phyloP scores from a whole-genome alignment of 2,329 filamentous ascomycete species.

The Neofusicoccum ribis region DNA sequence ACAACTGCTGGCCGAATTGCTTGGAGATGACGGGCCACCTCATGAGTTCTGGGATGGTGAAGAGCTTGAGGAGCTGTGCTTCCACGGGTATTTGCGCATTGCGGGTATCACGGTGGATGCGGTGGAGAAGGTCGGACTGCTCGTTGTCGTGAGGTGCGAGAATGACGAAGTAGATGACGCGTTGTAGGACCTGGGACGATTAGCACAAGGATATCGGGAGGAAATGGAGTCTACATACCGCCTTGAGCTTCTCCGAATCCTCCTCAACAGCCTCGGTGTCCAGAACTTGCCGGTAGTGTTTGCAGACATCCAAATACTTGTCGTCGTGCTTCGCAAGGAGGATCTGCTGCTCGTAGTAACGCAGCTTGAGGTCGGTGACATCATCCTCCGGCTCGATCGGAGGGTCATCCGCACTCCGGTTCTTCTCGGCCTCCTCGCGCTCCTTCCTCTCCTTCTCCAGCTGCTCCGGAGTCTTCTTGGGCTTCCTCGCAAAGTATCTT shows the following conservation, averaged over 20 bases:
- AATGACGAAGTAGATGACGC: slow-evolving; percentile 97
- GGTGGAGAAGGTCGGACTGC: slow-evolving; percentile 94
- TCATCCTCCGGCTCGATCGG: slow-evolving; percentile 79
- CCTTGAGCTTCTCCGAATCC: slow-evolving; percentile 79
- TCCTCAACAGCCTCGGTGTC: slow-evolving; percentile 95
- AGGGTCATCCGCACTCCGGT: slow-evolving; percentile 73
- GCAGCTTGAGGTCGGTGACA: slow-evolving; percentile 92
- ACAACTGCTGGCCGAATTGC: slow-evolving; percentile 85
- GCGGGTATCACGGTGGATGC: slow-evolving; percentile 81
- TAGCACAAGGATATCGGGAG: slow-evolving; percentile 18
- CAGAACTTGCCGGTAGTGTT: slow-evolving; percentile 94
- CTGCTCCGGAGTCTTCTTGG: slow-evolving; percentile 86
- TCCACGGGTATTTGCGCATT: slow-evolving; percentile 77
- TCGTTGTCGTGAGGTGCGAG: slow-evolving; percentile 98
- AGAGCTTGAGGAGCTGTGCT: slow-evolving; percentile 84
- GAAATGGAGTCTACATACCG: slow-evolving; percentile 54
- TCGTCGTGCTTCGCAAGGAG: slow-evolving; percentile 92
- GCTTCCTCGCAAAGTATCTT: slow-evolving; percentile 83
- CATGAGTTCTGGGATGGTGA: slow-evolving; percentile 96
- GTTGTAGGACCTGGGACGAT: slow-evolving; percentile 71
- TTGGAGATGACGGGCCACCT: slow-evolving; percentile 93
- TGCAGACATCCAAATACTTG: slow-evolving; percentile 97
- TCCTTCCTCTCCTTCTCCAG: slow-evolving; percentile 89
- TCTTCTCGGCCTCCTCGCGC: slow-evolving; percentile 78
- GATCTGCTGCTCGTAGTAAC: slow-evolving; percentile 97